Evolutionary conservation across 164 flowering plant species (phyloP).

Genomic region (Hamamelis virginiana): DNA sequence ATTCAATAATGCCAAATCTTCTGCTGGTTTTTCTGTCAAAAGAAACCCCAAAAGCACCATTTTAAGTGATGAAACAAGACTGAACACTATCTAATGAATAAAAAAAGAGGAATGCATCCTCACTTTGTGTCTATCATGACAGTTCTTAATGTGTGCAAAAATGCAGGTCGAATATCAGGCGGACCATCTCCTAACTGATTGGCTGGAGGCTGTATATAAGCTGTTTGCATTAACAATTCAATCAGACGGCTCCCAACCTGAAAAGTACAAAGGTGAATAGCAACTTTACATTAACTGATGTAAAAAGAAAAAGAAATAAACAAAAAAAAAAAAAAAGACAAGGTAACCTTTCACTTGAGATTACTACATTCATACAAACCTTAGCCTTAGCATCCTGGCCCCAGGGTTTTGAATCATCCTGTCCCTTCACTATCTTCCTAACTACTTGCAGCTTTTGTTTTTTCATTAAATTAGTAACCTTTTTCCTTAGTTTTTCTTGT

Average conservation of each 20-base stretch:
- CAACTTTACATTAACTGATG: conserved; percentile 1
- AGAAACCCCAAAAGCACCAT: conserved; percentile 1
- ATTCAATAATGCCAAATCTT: conserved; percentile 64
- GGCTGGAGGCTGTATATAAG: conserved; percentile 81
- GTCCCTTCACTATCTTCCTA: conserved; percentile 52
- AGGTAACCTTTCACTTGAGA: neutral
- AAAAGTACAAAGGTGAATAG: conserved; percentile 13
- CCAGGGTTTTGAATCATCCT: conserved; percentile 70
- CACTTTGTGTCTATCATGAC: conserved; percentile 43
- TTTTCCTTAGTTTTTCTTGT: conserved; percentile 53
- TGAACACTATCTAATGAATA: neutral
- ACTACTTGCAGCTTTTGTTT: conserved; percentile 62
- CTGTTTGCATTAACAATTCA: conserved; percentile 75
- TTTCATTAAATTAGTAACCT: conserved; percentile 62
- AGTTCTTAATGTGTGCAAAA: conserved; percentile 58
- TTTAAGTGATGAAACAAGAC: neutral
- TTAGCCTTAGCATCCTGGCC: conserved; percentile 61
- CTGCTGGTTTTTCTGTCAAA: conserved; percentile 47
- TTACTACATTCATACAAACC: conserved; percentile 36
- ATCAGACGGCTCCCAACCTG: conserved; percentile 92
- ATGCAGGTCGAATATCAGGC: conserved; percentile 93
- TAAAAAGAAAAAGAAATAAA: too few species aligned
- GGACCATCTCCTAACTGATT: conserved; percentile 65
- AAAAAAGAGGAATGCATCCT: conserved; percentile 15
- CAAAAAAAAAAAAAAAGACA: too few species aligned